Conservation (phyloP, 1,284 basidiomycete species). For the Volvariella surrecta region DNA sequence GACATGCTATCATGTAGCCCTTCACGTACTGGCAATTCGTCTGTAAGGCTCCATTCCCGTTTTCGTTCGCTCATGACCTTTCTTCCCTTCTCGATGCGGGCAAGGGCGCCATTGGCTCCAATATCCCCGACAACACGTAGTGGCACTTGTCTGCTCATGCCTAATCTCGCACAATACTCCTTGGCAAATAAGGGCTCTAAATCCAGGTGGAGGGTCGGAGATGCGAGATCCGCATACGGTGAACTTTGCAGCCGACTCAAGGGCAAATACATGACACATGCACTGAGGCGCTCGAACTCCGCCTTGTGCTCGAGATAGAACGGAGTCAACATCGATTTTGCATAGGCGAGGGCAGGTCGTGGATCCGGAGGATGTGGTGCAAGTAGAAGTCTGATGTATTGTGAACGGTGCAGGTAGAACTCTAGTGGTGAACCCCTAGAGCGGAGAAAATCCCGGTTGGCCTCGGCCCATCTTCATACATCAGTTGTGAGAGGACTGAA, state of each 20-base stretch:
- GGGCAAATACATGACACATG: conserved; percentile 69
- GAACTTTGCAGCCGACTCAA: conserved; percentile 52
- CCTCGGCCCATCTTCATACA: conserved; percentile 61
- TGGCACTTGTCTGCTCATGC: conserved; percentile 84
- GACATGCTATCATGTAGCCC: background rate
- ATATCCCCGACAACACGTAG: conserved; percentile 84
- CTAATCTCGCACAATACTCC: conserved; percentile 83
- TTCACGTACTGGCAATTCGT: conserved; percentile 78
- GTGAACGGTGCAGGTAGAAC: conserved; percentile 82
- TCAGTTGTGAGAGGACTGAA: conserved; percentile 7
- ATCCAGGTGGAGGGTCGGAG: conserved; percentile 61
- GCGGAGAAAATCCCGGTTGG: conserved; percentile 57
- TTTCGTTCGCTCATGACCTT: conserved; percentile 89
- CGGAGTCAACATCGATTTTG: conserved; percentile 53
- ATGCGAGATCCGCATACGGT: conserved; percentile 69
- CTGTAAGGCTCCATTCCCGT: conserved; percentile 83
- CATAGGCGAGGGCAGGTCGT: conserved; percentile 66
- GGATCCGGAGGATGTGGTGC: conserved; percentile 45
- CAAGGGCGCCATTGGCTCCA: conserved; percentile 83
- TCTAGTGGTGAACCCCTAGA: conserved; percentile 71
- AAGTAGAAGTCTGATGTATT: conserved; percentile 70
- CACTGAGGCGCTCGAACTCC: conserved; percentile 74
- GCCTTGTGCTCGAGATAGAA: conserved; percentile 58
- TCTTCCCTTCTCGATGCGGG: conserved; percentile 86
- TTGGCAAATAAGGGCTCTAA: conserved; percentile 78